These are phyloP conservation scores for Myriosclerotinia duriaeana DNA, from an alignment of 2,329 filamentous ascomycete genomes.

Conservation along the genomic window DNA sequence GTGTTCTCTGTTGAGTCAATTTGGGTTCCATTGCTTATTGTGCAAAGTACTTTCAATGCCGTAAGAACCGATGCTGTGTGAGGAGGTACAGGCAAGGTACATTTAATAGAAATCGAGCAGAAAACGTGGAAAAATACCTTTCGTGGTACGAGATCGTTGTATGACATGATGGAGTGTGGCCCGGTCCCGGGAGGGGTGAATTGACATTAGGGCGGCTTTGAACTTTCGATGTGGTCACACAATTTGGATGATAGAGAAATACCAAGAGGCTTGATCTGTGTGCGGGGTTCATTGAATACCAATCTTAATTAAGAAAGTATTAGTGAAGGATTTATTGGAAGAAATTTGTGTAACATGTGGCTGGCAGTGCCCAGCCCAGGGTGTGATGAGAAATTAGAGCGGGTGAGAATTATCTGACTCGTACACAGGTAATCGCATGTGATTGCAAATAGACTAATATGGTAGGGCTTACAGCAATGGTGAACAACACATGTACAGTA, in stretches of 20 bases:
- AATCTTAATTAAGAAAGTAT: background rate
- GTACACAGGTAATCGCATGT: background rate
- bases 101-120: slow-evolving; percentile 15
- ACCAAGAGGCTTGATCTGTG: background rate
- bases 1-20: background rate
- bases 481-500: background rate
- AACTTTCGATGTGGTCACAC: background rate
- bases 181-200: slow-evolving; percentile 7
- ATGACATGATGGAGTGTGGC: slow-evolving; percentile 13
- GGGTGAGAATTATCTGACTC: background rate
- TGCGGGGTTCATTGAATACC: background rate
- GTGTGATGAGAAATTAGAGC: background rate
- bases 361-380: background rate
- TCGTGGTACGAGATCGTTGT: slow-evolving; percentile 6
- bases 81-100: background rate
- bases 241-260: background rate
- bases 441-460: background rate
- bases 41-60: background rate
- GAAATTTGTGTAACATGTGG: background rate
- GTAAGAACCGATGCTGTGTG: slow-evolving; percentile 11
- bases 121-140: slow-evolving; percentile 17
- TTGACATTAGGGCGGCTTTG: background rate
- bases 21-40: background rate
- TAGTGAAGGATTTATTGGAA: background rate
- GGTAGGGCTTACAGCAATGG: background rate